Base-by-base conservation (phyloP, 345 rosid genomes). In the Pelargonium nanum region DNA sequence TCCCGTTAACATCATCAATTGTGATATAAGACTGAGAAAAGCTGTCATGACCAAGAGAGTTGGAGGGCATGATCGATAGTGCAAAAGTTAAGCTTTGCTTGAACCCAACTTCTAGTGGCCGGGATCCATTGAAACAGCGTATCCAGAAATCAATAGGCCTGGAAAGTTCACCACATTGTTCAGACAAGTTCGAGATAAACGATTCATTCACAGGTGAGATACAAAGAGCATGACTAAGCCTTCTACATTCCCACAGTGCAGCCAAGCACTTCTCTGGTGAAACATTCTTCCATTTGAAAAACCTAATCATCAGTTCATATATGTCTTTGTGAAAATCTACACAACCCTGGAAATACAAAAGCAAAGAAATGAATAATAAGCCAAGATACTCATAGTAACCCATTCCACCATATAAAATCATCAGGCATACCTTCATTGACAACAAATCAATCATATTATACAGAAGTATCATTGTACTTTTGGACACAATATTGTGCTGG, bases 191-290 rank as follows among this genome's bases (percentile, higher is more conserved):
- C 32, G 8, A 30, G 22, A 78, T 70, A 55, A 89, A 76, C 59
- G 75, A 77, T 28, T 89, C 87, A 72, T 75, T 74, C 56, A 92
- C 62, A 28, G 97, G 94, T 61, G 96, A 77, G 66, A 72, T 71
- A 71, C 97, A 92, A 63, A 92, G 86, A 17, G 88, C 86, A 74
- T 92, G 98, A 69, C 82, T 80, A 45, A 87, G 84, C 77, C 97
- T 84, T 79, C 97, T 82, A 71, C 79, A 71, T 70, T 78, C 91
- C 97, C 96, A 87, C 45, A 89, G 68, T 68, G 70, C 68, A 65
- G 84, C 68, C 70, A 89, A 32, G 60, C 80, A 84, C 74, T 64
- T 85, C 78, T 75, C 88, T 60, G 68, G 16, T 56, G 78, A 74
- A 65, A 84, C 55, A 60, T 77, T 73, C 76, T 81, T 87, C 67